Base-by-base conservation (phyloP, 352 stramenopile genomes). In the Pythium folliculosum region DNA sequence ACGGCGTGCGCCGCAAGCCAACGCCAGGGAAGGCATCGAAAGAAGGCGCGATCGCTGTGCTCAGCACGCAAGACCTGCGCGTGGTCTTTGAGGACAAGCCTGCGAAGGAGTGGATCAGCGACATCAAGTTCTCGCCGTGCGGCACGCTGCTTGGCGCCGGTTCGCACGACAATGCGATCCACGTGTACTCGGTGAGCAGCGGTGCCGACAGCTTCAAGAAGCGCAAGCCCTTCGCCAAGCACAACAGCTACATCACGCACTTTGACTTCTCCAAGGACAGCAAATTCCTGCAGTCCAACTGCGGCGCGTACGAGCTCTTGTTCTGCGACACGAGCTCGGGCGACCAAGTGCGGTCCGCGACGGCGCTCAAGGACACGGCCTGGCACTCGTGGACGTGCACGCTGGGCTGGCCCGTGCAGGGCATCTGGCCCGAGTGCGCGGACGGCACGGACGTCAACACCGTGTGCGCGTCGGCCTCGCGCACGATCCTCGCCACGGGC, bases 321-420 rank as follows among this genome's bases (percentile, higher is more conserved):
- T 98, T 96, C 49, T 97, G 91, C 56, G 91, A 98, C 62, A 67
- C 85, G 64, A 44, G 56, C 6, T 84, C 65, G 35, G 94, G 92
- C 47, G 81, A 92, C 61, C 90, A 96, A 59, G 92, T 98, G 38
- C 75, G 82, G 30, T 89, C 91, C 30, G 88, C 92, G 3, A 81
- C 80, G 53, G 69, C 91, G 30, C 21, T 85, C 35, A 70, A 82
- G 32, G 89, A 99, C 73, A 81, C 88, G 10, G 72, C 78, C 54
- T 98, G 95, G 95, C 74, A 82, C 37, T 96, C 92, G 22, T 91
- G 92, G 73, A 98, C 92, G n/a, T 97, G 88, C 57, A 81, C 87
- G 0, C 75, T 98, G 2, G 80, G 82, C 2, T 98, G 95, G 95
- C 82, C 88, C 9, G 91, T 97, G 30, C 94, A 99, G 74, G 96